Percentiles rank a stretch among this genome's conserved stretches.
Evolutionary conservation across 352 stramenopile species (phyloP).

Genomic region (Elongisporangium senticosum): DNA sequence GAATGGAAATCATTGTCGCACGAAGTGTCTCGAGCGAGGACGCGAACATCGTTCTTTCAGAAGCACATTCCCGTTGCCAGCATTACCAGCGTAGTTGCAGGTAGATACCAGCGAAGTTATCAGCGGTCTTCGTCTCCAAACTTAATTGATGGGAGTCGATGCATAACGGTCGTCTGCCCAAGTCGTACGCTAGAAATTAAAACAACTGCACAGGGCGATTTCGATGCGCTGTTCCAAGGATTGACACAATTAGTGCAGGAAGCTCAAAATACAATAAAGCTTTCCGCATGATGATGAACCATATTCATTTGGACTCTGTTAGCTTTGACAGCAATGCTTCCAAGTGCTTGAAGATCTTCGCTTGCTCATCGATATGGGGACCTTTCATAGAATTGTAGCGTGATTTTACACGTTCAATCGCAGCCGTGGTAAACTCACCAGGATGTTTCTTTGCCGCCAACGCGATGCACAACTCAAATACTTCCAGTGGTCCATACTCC

Average conservation of each 20-base stretch:
- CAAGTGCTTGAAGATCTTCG: background rate
- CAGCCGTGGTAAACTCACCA: background rate
- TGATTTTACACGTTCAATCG: background rate
- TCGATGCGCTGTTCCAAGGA: constrained; percentile 25
- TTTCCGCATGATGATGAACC: background rate
- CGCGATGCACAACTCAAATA: constrained; percentile 18
- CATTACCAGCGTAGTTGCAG: constrained; percentile 28
- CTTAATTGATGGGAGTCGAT: constrained; percentile 19
- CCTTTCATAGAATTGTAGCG: background rate
- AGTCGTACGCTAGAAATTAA: constrained; percentile 38
- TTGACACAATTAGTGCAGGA: constrained; percentile 22
- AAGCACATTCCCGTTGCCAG: constrained; percentile 23
- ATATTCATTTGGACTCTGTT: background rate
- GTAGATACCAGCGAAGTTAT: constrained; percentile 21
- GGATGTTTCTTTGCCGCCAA: background rate
- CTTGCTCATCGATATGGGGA: background rate
- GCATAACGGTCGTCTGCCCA: constrained; percentile 32
- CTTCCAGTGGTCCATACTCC: constrained; percentile 25
- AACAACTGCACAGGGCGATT: constrained; percentile 22
- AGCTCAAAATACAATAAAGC: background rate
- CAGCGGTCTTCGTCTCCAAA: constrained; percentile 7
- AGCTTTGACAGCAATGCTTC: background rate
- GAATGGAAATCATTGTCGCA: constrained; percentile 1
- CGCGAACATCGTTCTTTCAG: constrained; percentile 17
- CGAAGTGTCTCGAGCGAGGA: background rate